phyloP scores from a whole-genome alignment of 768 basidiomycete genomes.

The Pulveroboletus frians region DNA sequence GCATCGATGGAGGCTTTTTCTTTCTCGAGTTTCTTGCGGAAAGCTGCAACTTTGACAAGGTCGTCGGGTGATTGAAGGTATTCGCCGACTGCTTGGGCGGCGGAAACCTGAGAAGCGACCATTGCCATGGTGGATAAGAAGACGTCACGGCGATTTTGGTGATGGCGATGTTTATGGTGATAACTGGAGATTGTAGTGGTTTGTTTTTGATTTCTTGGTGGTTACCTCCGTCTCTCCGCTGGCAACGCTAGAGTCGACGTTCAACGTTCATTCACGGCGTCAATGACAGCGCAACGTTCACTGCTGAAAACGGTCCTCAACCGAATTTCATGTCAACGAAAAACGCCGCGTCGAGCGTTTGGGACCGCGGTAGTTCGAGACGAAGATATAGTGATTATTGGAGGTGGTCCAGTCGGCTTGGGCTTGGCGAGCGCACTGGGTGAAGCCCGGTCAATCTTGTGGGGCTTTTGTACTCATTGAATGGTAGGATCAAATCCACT shows the following conservation, averaged over 20 bases:
- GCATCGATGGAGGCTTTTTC: conserved; percentile 94
- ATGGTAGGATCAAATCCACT: conserved; percentile 47
- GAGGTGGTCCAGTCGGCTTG: conserved; percentile 89
- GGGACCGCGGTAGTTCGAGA: conserved; percentile 35
- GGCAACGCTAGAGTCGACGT: not conserved
- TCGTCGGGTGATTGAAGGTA: conserved; percentile 92
- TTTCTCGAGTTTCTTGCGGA: conserved; percentile 92
- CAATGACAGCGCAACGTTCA: conserved; percentile 2
- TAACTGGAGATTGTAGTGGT: not conserved
- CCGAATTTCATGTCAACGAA: conserved; percentile 4
- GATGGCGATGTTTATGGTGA: not conserved
- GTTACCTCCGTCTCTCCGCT: not conserved
- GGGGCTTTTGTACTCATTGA: not conserved
- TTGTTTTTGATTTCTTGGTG: not conserved
- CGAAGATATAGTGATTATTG: conserved; percentile 89
- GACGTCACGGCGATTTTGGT: too few species aligned
- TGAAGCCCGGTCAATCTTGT: conserved; percentile 33
- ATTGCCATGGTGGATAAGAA: conserved; percentile 28
- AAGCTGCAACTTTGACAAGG: conserved; percentile 80
- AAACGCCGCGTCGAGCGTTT: conserved; percentile 11
- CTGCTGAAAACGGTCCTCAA: conserved; percentile 3
- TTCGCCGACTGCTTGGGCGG: conserved; percentile 83
- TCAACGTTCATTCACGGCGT: conserved; percentile 5
- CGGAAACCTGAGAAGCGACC: conserved; percentile 57
- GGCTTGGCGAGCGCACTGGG: conserved; percentile 84